phyloP scores from a whole-genome alignment of 306 rosid species.

The Psophocarpus tetragonolobus region DNA sequence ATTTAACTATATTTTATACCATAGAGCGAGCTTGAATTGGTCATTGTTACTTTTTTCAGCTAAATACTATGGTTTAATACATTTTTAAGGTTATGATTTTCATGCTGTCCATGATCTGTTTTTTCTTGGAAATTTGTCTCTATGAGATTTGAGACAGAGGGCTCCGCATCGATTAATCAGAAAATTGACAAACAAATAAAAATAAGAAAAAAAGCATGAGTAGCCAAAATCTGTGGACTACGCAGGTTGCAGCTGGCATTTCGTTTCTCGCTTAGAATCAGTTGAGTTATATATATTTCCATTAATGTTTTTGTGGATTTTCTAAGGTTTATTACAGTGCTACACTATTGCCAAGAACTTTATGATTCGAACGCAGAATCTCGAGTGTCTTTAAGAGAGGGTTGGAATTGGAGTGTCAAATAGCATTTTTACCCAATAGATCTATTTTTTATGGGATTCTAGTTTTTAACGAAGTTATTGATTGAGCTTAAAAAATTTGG shows the following conservation, averaged over 20 bases:
- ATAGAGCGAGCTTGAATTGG: conserved; percentile 26
- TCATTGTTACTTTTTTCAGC: conserved; percentile 15
- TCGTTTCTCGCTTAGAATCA: neutral
- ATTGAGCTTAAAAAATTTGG: too few species aligned
- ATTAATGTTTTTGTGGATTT: neutral
- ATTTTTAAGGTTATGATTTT: neutral
- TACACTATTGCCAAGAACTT: neutral
- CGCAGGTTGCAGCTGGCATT: neutral
- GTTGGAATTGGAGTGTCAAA: too few species aligned
- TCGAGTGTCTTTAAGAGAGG: too few species aligned
- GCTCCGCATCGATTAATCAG: neutral
- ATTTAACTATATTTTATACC: neutral
- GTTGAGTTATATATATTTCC: neutral
- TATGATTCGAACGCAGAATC: neutral
- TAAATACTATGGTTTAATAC: neutral
- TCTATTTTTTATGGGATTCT: too few species aligned
- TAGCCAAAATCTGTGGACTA: neutral
- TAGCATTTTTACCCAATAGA: too few species aligned
- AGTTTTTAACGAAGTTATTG: too few species aligned
- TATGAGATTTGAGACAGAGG: neutral
- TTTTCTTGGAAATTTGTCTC: neutral
- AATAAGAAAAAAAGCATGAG: neutral
- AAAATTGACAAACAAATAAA: neutral
- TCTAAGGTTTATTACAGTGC: neutral
- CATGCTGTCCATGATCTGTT: neutral